Base-by-base conservation (phyloP, 345 rosid genomes). In the Kandelia obovata region DNA sequence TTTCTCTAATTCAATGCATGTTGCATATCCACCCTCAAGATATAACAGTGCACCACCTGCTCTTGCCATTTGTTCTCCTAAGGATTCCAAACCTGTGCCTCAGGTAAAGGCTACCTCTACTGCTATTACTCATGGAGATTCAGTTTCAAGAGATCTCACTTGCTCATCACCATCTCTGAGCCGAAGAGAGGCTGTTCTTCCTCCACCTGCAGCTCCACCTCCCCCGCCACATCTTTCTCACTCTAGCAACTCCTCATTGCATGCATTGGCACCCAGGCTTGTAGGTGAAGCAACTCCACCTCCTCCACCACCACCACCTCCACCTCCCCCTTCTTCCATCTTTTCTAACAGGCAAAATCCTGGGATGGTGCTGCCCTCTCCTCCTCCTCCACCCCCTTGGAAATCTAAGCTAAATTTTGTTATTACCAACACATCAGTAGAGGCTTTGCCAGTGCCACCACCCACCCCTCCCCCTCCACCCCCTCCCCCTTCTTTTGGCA, bases 21-120 rank as follows among this genome's bases (percentile, higher is more conserved):
- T 87, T 64, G 78, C 88, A 27, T 86, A 86, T 78, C 96, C 97
- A 4, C 96, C 92, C 10, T 83, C 96, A 66, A 82, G 91, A 78
- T 78, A 82, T 72, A 88, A 87, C 70, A 95, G 91, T 80, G 92
- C 94, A 58, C 94, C 95, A 16, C 89, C 97, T 71, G 78, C 83
- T 65, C 87, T 89, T 71, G 78, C 94, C 30, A 27, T 75, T 39
- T 71, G 70, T 53, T 78, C 96, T 75, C 67, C 72, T 37, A 86
- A 89, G 80, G 96, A 87, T 63, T 73, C 89, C 26, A 75, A 61
- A 55, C 72, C 66, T 25, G 73, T 66, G 72, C 62, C 81, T 56
- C 78, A 75, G 67, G 61, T 25, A 55, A 85, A 79, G 77, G 68
- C 43, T 53, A 61, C 83, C 58, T 74, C 75, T 67, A 81, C 71